phyloP scores from a whole-genome alignment of 768 basidiomycete species.

The Paxillus involutus region DNA sequence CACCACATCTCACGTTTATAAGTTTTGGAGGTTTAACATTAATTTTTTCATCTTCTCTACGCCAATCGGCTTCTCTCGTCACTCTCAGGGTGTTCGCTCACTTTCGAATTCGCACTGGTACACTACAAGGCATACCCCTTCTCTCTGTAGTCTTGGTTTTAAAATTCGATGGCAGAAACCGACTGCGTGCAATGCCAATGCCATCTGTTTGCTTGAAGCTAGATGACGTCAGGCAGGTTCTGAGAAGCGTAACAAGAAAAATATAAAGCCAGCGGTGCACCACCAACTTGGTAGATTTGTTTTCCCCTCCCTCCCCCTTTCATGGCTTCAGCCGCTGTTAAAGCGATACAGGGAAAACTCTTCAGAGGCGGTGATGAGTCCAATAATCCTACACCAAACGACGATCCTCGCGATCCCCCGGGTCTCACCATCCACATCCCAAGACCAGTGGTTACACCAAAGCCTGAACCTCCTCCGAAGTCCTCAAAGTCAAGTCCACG shows the following conservation, averaged over 20 bases:
- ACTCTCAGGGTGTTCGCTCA: not conserved
- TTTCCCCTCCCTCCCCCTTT: conserved; percentile 10
- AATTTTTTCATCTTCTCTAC: conserved; percentile 3
- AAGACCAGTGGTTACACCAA: conserved; percentile 38
- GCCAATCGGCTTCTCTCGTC: not conserved
- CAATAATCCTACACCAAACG: conserved; percentile 16
- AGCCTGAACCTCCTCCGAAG: conserved; percentile 43
- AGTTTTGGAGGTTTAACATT: conserved; percentile 1
- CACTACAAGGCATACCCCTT: conserved; percentile 23
- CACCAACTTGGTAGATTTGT: not conserved
- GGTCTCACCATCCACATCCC: conserved; percentile 73
- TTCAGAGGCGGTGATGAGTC: conserved; percentile 48
- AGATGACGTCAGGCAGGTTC: conserved; percentile 22
- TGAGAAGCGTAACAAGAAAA: not conserved
- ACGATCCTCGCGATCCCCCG: conserved; percentile 29
- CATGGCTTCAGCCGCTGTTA: conserved; percentile 49
- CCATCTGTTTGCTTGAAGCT: conserved; percentile 7
- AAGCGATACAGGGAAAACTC: conserved; percentile 72
- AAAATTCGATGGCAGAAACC: not conserved
- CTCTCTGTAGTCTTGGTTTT: not conserved
- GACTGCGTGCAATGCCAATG: not conserved
- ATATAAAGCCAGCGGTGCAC: conserved; percentile 8
- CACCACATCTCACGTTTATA: conserved; percentile 13
- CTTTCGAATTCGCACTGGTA: conserved; percentile 10
- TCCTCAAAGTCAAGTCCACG: conserved; percentile 37